Evolutionary conservation across 2,329 filamentous ascomycete species (phyloP).

Genomic region (Aspergillus sp.): DNA sequence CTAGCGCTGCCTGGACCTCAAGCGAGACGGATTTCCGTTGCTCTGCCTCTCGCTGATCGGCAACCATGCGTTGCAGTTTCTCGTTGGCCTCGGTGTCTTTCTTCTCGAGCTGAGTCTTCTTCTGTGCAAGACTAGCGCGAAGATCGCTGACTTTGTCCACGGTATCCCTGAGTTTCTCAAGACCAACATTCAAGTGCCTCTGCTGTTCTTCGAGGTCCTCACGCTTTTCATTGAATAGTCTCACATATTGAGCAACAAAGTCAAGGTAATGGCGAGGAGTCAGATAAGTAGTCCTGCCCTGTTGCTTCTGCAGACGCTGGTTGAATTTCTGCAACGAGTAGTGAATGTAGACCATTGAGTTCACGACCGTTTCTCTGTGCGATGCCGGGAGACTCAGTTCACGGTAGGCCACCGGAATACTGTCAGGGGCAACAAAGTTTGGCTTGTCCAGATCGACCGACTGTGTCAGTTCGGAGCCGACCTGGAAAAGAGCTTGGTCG

Average conservation of each 20-base stretch:
- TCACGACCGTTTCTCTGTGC: conserved; percentile 88
- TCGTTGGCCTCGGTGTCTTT: conserved; percentile 96
- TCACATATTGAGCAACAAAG: conserved; percentile 96
- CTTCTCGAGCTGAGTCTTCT: conserved; percentile 86
- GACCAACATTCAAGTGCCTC: conserved; percentile 92
- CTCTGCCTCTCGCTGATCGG: conserved; percentile 90
- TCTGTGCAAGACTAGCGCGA: conserved; percentile 83
- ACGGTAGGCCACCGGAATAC: conserved; percentile 86
- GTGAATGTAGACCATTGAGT: conserved; percentile 98
- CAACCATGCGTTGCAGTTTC: conserved; percentile 95
- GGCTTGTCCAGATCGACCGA: conserved; percentile 91
- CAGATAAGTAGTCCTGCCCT: conserved; percentile 86
- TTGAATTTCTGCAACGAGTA: conserved; percentile 93
- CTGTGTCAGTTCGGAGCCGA: conserved; percentile 89
- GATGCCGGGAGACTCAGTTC: conserved; percentile 78
- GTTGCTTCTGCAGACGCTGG: conserved; percentile 78
- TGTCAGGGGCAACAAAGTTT: conserved; percentile 81
- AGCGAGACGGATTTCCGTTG: conserved; percentile 82
- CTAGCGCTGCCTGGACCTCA: conserved; percentile 80
- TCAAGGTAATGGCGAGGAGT: conserved; percentile 97
- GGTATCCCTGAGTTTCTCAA: conserved; percentile 94
- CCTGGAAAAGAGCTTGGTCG: conserved; percentile 96
- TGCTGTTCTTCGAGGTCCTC: conserved; percentile 98
- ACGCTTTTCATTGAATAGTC: conserved; percentile 95
- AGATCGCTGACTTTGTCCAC: conserved; percentile 96